A percentile compares a stretch with the other conserved stretches of the same genome.
Conservation (phyloP, 192 early-diverging fungal genomes). For the Podila epigama region DNA sequence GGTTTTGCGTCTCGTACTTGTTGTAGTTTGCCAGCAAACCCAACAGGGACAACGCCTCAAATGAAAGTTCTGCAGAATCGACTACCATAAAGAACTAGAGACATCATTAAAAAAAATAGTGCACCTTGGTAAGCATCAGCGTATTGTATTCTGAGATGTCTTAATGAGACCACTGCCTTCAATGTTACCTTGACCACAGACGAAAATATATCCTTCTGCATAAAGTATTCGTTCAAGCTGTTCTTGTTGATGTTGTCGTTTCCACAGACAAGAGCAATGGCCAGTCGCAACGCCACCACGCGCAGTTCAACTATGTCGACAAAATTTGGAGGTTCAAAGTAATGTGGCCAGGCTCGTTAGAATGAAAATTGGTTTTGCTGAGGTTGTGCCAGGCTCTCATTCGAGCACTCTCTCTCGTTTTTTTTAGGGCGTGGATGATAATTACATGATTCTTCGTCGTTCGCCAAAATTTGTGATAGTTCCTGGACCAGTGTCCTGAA, state of each 20-base stretch:
- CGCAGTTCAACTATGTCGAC: conserved; percentile 30
- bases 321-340: background rate
- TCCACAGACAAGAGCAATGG: conserved; percentile 54
- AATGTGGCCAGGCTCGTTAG: too few relatives aligned
- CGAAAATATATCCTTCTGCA: conserved; percentile 55
- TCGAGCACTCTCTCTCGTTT: too few relatives aligned
- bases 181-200: conserved; percentile 52
- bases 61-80: conserved; percentile 40
- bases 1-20: conserved; percentile 61
- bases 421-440: too few relatives aligned
- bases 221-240: conserved; percentile 65
- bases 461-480: conserved; percentile 17
- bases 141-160: too few relatives aligned
- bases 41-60: conserved; percentile 53
- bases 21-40: conserved; percentile 65
- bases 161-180: too few relatives aligned
- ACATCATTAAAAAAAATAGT: background rate
- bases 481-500: conserved; percentile 36
- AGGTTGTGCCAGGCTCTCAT: too few relatives aligned
- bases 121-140: too few relatives aligned
- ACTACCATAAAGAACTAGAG: conserved; percentile 49
- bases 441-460: conserved; percentile 35
- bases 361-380: too few relatives aligned
- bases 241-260: conserved; percentile 68
- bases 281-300: conserved; percentile 43